Conservation (phyloP, 768 basidiomycete species). For the Boletus rubescentipes region DNA sequence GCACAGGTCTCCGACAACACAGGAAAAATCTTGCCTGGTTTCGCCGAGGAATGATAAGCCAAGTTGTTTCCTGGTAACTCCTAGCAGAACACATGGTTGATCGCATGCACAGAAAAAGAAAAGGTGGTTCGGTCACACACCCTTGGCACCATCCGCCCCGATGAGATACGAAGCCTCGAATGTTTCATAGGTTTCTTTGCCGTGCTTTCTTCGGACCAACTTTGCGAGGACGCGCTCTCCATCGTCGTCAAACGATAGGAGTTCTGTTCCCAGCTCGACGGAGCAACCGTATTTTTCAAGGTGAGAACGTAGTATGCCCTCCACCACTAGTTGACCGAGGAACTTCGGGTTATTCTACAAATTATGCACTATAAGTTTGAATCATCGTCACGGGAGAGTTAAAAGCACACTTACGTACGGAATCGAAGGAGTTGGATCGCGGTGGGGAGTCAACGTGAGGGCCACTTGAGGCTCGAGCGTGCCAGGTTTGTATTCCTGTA, state of each 20-base stretch:
- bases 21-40: constrained; percentile 26
- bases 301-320: constrained; percentile 25
- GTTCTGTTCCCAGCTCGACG: constrained; percentile 47
- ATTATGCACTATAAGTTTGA: background rate
- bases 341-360: constrained; percentile 10
- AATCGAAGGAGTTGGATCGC: constrained; percentile 24
- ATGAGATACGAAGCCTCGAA: constrained; percentile 35
- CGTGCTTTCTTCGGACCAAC: constrained; percentile 29
- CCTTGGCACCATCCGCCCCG: constrained; percentile 42
- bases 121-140: constrained; percentile 5
- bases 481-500: constrained; percentile 36
- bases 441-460: background rate
- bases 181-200: constrained; percentile 26
- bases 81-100: constrained; percentile 15
- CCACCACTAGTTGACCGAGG: constrained; percentile 29
- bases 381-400: background rate
- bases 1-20: constrained; percentile 39
- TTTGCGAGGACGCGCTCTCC: constrained; percentile 37
- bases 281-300: constrained; percentile 23
- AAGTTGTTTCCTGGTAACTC: constrained; percentile 37
- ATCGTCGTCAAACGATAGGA: constrained; percentile 42
- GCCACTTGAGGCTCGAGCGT: constrained; percentile 18
- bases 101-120: background rate
- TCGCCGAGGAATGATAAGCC: constrained; percentile 45
- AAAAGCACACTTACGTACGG: constrained; percentile 24